Evolutionary conservation across 129 eudicot species (phyloP), one percentile per base, ranked within the genome.

Genomic region (Escallonia herrerae): DNA sequence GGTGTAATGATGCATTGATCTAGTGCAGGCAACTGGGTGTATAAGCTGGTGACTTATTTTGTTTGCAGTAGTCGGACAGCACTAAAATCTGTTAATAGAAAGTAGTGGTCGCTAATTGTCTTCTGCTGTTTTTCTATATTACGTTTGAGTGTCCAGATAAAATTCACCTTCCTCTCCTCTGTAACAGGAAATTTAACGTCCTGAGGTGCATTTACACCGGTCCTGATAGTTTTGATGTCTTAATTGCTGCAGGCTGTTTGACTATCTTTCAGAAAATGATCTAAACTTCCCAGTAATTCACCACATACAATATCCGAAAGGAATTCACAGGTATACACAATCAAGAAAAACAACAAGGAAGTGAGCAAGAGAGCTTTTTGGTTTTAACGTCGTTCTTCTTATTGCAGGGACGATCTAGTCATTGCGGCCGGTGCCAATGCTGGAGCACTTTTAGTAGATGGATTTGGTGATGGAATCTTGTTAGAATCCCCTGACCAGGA

Each of bases 371-470:
- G 8, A 39, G 37, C 14, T 44, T 22, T 81, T 37, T 60, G 40
- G 15, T 15, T 38, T 52, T 56, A 13, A 73, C 50, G 40, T 22
- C 7, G 48, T 70, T n/a, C n/a, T n/a, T 13, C 13, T 2, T 59
- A 44, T 37, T 59, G 60, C 81, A 88, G 99, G 83, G 99, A 93
- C 53, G 96, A 89, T 66, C 75, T 89, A 73, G 99, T 93, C 49
- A 89, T 93, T 57, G 78, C 81, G 45, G 95, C 98, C n/a, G 96
- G 98, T 63, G 81, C 88, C 53, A 85, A 88, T 77, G 98, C 85
- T 8, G 98, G 98, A 75, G 86, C 89, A 12, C 91, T 93, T 53
- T 74, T 93, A 70, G 98, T 93, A 65, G 96, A 93, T 72, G 99
- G 99, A 61, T 90, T 93, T 15, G 99, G 99, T 55, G 99, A 93